Percentiles rank a stretch among this genome's conserved stretches.
phyloP scores from a whole-genome alignment of 2,329 filamentous ascomycete species.

The Diaporthe amygdali region DNA sequence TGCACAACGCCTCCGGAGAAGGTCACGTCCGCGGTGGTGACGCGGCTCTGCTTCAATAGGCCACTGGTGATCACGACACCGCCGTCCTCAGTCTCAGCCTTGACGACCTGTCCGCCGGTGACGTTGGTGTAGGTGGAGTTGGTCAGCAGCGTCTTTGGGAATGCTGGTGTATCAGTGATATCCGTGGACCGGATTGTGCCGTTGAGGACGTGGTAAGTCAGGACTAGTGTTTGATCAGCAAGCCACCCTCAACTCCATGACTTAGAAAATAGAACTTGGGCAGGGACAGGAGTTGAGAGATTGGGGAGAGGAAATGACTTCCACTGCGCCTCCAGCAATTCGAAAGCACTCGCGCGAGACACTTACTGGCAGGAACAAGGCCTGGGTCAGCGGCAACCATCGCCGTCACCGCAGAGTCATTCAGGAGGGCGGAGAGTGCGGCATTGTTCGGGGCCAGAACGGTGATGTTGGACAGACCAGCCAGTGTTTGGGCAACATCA shows the following conservation, averaged over 20 bases:
- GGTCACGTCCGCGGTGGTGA: slow-evolving; percentile 54
- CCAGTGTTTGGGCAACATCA: slow-evolving; percentile 41
- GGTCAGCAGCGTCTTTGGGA: slow-evolving; percentile 50
- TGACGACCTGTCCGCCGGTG: slow-evolving; percentile 63
- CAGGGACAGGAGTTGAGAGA: too few species aligned
- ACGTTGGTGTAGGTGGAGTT: slow-evolving; percentile 61
- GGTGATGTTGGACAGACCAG: slow-evolving; percentile 55
- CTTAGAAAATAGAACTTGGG: background rate
- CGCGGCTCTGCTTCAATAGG: slow-evolving; percentile 51
- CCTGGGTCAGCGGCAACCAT: slow-evolving; percentile 29
- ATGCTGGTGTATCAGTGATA: slow-evolving; percentile 36
- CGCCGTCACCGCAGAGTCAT: slow-evolving; percentile 35
- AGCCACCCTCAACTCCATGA: too few species aligned
- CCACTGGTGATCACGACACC: slow-evolving; percentile 58
- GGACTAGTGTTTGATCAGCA: slow-evolving; percentile 34
- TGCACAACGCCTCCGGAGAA: slow-evolving; percentile 62
- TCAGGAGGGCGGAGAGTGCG: slow-evolving; percentile 46
- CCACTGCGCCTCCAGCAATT: too few species aligned
- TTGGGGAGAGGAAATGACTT: too few species aligned
- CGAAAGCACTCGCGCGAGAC: too few species aligned
- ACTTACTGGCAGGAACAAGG: slow-evolving; percentile 36
- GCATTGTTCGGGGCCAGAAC: slow-evolving; percentile 62
- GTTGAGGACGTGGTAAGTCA: slow-evolving; percentile 64
- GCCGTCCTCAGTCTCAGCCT: slow-evolving; percentile 45
- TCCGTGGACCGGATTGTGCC: slow-evolving; percentile 47